A percentile compares a stretch with the other conserved stretches of the same genome.
Conservation (phyloP, 108 stramenopile genomes). For the Cyclostephanos tholiformis region DNA sequence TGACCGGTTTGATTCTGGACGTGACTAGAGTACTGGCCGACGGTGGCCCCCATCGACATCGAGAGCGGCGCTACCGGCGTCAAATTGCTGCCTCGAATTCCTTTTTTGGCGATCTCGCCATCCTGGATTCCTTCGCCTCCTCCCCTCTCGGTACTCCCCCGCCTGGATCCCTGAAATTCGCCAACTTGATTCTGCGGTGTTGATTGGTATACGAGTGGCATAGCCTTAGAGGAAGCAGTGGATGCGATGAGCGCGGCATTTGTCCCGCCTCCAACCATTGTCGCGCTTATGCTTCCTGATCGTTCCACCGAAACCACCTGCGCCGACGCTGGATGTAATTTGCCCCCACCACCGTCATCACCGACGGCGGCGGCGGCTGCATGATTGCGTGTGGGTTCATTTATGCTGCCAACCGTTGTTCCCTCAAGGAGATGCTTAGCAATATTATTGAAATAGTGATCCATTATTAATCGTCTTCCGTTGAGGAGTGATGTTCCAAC, state of each 20-base stretch:
- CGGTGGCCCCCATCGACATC: neutral
- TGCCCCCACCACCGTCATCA: neutral
- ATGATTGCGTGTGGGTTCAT: neutral
- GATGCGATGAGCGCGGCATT: neutral
- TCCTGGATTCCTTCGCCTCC: neutral
- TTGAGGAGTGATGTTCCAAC: no score
- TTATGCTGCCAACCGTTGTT: neutral
- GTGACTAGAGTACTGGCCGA: neutral
- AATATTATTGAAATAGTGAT: conserved; percentile 7
- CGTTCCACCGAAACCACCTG: neutral
- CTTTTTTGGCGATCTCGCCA: neutral
- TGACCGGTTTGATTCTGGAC: neutral
- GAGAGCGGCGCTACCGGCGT: neutral
- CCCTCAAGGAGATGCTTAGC: neutral
- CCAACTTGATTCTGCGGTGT: conserved; percentile 6
- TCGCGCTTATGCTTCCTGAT: neutral
- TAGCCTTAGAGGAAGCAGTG: neutral
- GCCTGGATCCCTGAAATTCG: neutral
- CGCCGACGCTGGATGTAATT: neutral
- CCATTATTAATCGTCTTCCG: neutral
- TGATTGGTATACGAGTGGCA: neutral
- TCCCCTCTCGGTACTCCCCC: neutral
- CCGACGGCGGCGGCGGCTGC: neutral
- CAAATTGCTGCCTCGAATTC: neutral
- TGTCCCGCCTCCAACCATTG: neutral